These are phyloP conservation scores for Acacia acuminata DNA, from an alignment of 306 rosid genomes.

Conservation along the genomic window DNA sequence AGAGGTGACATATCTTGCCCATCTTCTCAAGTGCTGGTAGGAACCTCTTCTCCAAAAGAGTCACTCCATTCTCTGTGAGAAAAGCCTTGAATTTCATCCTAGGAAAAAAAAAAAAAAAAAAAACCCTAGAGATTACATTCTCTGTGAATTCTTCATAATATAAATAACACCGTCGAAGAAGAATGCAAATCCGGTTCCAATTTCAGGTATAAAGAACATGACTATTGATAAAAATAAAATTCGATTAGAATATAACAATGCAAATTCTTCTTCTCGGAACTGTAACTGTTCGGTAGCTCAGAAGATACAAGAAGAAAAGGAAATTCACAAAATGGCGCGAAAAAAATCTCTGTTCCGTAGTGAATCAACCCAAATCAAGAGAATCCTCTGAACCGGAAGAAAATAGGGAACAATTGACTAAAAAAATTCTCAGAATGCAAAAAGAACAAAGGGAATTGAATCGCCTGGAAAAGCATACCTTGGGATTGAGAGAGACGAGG, in stretches of 20 bases:
- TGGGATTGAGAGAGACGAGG: not conserved
- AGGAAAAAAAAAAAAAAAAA: not conserved
- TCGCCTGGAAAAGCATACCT: constrained; percentile 8
- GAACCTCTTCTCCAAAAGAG: constrained; percentile 76
- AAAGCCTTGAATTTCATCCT: constrained; percentile 90
- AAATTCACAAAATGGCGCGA: not conserved
- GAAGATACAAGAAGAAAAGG: not conserved
- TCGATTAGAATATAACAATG: not conserved
- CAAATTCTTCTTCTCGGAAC: not conserved
- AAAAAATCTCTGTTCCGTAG: not conserved
- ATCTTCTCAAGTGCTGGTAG: constrained; percentile 80
- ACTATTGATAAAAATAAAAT: not conserved
- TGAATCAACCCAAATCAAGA: not conserved
- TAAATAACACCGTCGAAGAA: not conserved
- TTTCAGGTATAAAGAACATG: not conserved
- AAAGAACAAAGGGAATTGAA: not conserved
- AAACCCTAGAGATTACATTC: not conserved
- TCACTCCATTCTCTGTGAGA: constrained; percentile 72
- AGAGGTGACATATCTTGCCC: constrained; percentile 73
- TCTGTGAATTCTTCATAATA: not conserved
- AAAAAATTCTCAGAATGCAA: constrained; percentile 17
- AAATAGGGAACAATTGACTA: not conserved
- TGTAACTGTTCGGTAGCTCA: not conserved
- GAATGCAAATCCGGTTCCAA: not conserved
- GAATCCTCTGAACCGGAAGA: not conserved